Evolutionary conservation across 805 yeast genomes (phyloP), one percentile per base, ranked within the genome.

Genomic region (Wickerhamiella sergipiensis): DNA sequence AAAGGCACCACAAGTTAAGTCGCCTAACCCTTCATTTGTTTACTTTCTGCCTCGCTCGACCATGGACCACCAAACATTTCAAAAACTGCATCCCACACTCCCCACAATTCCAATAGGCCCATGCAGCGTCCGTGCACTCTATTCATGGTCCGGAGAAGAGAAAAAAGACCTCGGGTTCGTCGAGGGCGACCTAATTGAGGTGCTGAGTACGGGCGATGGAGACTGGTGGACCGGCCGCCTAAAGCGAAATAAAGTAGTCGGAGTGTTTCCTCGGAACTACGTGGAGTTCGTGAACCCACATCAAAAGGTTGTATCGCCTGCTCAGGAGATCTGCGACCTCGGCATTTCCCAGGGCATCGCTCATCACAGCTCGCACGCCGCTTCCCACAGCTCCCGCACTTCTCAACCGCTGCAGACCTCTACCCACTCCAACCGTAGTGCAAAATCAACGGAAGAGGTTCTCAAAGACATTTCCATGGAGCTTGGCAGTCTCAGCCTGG

Each of bases 61-160:
- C 24, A 45, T 45, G 47, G 47, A 45, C 38, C 29, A 45, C 39
- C 48, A 46, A 22, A 23, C 22, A 13, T 36, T 40, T n/a, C 40
- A 18, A 9, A 18, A 26, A 8, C 13, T 9, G 5, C 22, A 26
- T 9, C 39, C 39, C 23, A 4, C 26, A 5, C 22, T 23, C 15
- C 47, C 47, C 6, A 33, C 39, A 6, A 17, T 59, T 12, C 63
- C 63, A 1, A 56, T 60, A 1, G 60, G 61, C 13, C 94, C 94
- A 3, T 85, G 85, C 65, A 74, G 74, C 61, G 95, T 83, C 31
- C 78, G 77, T 61, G 92, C 98, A 9, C 76, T 77, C 40, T 90
- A 85, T 63, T 86, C 95, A 22, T 89, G 96, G 96, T 81, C 96
- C 19, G 97, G 96, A 15, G 88, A 87, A 61, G 79, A 84, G 60